A percentile compares a stretch with the other conserved stretches of the same genome.
Evolutionary conservation across 257 asterid species (phyloP).

Genomic region (Orobanche coerulescens): DNA sequence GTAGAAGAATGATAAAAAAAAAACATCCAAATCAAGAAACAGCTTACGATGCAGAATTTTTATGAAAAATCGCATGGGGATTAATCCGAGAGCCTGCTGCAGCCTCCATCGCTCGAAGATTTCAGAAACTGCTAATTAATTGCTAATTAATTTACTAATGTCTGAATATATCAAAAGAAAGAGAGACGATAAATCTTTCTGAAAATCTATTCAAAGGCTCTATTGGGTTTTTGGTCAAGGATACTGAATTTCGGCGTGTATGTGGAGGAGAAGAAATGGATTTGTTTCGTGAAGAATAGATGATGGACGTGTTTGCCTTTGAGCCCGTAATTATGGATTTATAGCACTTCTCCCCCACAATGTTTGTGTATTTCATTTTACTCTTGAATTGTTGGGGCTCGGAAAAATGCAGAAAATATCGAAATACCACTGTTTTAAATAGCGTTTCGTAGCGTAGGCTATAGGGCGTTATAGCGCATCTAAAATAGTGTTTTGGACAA

Average conservation of each 20-base stretch:
- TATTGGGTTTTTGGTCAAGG: background rate
- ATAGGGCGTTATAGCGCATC: no score
- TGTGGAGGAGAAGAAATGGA: background rate
- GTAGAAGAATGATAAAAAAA: background rate
- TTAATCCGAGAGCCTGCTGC: constrained; percentile 39
- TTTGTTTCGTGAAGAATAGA: background rate
- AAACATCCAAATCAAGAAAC: background rate
- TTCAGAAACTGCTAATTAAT: constrained; percentile 9
- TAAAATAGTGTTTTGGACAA: no score
- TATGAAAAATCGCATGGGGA: constrained; percentile 29
- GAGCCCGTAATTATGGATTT: no score
- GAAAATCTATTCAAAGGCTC: background rate
- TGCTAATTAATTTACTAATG: no score
- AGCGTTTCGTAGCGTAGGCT: no score
- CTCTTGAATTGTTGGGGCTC: no score
- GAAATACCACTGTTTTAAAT: no score
- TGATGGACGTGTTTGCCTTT: constrained; percentile 12
- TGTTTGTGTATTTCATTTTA: no score
- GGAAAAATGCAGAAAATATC: no score
- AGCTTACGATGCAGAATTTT: constrained; percentile 38
- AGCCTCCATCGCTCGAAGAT: constrained; percentile 45
- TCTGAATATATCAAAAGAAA: background rate
- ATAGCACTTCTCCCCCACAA: no score
- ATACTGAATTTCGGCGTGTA: no score
- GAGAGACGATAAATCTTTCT: background rate